Evolutionary conservation across 805 yeast genomes (phyloP).

Genomic region (Suhomyces sp.): DNA sequence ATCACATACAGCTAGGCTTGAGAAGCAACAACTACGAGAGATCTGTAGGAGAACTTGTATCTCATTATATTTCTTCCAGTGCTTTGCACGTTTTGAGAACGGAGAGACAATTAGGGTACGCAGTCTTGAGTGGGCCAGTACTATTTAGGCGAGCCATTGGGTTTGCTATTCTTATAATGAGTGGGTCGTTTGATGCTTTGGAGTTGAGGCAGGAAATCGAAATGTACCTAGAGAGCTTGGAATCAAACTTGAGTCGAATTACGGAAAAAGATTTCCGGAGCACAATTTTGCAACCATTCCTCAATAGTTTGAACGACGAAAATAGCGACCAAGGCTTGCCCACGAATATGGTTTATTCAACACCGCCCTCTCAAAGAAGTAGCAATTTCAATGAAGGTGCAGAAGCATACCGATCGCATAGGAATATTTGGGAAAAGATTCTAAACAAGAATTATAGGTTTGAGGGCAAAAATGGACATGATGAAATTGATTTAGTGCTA

Average conservation of each 20-base stretch:
- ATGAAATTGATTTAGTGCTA: constrained; percentile 31
- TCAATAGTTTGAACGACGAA: constrained; percentile 17
- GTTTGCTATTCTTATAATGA: constrained; percentile 55
- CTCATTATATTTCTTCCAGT: constrained; percentile 45
- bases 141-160: constrained; percentile 54
- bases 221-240: constrained; percentile 46
- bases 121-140: constrained; percentile 57
- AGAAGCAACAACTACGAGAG: constrained; percentile 34
- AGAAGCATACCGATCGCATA: constrained; percentile 36
- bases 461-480: constrained; percentile 27
- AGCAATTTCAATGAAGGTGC: constrained; percentile 19
- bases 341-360: constrained; percentile 22
- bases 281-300: constrained; percentile 36
- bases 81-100: constrained; percentile 51
- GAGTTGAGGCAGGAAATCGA: constrained; percentile 48
- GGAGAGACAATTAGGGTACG: constrained; percentile 61
- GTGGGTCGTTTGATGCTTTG: constrained; percentile 44
- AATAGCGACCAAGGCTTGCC: constrained; percentile 11
- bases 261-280: constrained; percentile 36
- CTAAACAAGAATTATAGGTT: constrained; percentile 43
- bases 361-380: constrained; percentile 28
- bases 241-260: constrained; percentile 24
- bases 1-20: constrained; percentile 57
- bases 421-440: constrained; percentile 50
- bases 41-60: constrained; percentile 46